Conservation (phyloP, 179 eudicot species). For the Silene coronaria region DNA sequence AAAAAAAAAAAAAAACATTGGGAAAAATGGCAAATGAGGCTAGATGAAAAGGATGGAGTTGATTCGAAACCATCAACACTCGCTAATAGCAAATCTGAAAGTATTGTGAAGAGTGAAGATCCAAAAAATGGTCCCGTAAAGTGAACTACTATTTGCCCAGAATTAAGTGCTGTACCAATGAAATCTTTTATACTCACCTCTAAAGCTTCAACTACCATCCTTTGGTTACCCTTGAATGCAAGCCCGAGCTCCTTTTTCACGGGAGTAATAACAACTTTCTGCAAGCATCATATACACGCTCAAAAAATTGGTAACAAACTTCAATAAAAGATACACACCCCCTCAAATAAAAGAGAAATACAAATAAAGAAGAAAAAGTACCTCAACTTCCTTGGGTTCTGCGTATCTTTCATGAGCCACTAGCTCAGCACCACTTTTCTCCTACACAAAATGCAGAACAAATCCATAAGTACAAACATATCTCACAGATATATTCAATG, state of each 20-base stretch:
- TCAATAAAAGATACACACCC: not conserved
- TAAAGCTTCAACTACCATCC: constrained; percentile 80
- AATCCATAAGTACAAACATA: not conserved
- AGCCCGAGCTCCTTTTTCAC: constrained; percentile 87
- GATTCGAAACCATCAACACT: constrained; percentile 68
- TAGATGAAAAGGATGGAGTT: not conserved
- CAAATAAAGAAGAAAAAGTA: constrained; percentile 6
- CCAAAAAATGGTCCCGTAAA: constrained; percentile 25
- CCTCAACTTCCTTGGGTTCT: constrained; percentile 59
- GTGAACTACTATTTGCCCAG: constrained; percentile 12
- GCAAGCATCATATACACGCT: constrained; percentile 15
- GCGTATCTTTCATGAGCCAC: constrained; percentile 85
- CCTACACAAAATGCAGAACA: constrained; percentile 32
- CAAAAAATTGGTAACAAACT: not conserved
- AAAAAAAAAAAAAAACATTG: too few relatives aligned
- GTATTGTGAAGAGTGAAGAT: constrained; percentile 36
- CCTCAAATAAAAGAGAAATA: not conserved
- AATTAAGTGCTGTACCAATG: not conserved
- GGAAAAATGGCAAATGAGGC: not conserved
- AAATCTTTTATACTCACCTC: constrained; percentile 46
- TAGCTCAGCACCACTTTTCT: constrained; percentile 71
- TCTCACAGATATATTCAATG: too few relatives aligned
- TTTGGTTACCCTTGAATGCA: constrained; percentile 88
- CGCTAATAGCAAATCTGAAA: constrained; percentile 80
- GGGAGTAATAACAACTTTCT: constrained; percentile 80